Evolutionary conservation across 176 grass and related monocot species (phyloP).

Genomic region (Lolium rigidum): DNA sequence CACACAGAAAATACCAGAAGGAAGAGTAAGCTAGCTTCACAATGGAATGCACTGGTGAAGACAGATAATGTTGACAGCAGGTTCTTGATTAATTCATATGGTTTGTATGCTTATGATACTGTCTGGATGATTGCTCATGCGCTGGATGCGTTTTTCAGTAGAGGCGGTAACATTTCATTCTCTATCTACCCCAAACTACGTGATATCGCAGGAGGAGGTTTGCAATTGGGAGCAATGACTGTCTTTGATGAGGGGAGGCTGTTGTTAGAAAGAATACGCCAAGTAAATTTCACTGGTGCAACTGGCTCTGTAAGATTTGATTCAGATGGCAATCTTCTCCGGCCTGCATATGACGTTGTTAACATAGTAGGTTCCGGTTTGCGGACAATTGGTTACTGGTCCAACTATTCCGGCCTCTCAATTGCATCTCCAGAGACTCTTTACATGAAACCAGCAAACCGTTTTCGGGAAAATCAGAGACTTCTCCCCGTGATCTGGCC

Average conservation of each 20-base stretch:
- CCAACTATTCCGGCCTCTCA: conserved; percentile 88
- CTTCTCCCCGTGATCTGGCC: conserved; percentile 72
- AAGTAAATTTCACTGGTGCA: conserved; percentile 66
- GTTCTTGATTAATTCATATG: conserved; percentile 62
- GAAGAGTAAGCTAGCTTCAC: conserved; percentile 63
- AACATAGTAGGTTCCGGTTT: conserved; percentile 79
- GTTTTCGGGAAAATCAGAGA: conserved; percentile 41
- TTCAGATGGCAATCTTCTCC: conserved; percentile 68
- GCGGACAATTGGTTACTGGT: conserved; percentile 81
- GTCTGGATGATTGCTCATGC: conserved; percentile 88
- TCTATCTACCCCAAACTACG: conserved; percentile 66
- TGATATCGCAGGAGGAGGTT: conserved; percentile 34
- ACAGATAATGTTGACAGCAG: conserved; percentile 33
- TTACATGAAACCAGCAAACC: conserved; percentile 62
- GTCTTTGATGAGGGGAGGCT: conserved; percentile 66
- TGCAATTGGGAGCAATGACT: conserved; percentile 72
- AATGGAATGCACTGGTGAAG: conserved; percentile 61
- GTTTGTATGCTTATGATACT: conserved; percentile 81
- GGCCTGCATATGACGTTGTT: conserved; percentile 80
- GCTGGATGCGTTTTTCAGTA: conserved; percentile 74
- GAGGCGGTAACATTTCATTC: conserved; percentile 77
- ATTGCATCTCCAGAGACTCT: conserved; percentile 66
- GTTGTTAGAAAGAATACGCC: conserved; percentile 62
- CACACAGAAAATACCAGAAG: conserved; percentile 67
- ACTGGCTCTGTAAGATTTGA: conserved; percentile 72